Evolutionary conservation across 768 basidiomycete species (phyloP).

Genomic region (Leccinum boreale): DNA sequence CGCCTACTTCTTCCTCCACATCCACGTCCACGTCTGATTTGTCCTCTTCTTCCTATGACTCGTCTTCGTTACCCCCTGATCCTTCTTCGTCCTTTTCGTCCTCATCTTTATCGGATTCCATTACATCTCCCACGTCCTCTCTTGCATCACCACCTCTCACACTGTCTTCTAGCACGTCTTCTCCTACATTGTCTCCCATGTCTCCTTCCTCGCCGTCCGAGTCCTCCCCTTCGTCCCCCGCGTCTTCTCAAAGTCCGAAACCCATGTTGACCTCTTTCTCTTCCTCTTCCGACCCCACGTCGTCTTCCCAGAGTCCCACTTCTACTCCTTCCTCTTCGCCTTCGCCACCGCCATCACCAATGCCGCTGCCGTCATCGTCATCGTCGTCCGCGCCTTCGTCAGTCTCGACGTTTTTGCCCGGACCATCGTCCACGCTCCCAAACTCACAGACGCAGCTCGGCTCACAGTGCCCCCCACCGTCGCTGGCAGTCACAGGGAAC

Average conservation of each 20-base stretch:
- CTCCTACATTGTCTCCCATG: background rate
- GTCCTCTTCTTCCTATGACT: background rate
- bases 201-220: background rate
- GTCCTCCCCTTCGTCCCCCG: background rate
- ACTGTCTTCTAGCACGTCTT: background rate
- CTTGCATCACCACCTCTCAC: background rate
- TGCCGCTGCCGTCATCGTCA: background rate
- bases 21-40: background rate
- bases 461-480: constrained; percentile 21
- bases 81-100: background rate
- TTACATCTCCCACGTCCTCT: background rate
- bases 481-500: constrained; percentile 2
- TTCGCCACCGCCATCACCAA: too few species aligned
- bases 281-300: background rate
- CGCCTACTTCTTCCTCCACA: background rate
- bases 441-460: constrained; percentile 20
- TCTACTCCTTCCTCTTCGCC: background rate
- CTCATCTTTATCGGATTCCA: background rate
- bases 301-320: background rate
- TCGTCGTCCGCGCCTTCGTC: background rate
- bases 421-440: background rate
- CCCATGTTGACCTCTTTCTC: background rate
- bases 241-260: background rate
- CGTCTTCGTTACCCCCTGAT: background rate
- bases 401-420: background rate